Conservation (phyloP, 805 yeast genomes). For the Lipomyces kockii region DNA sequence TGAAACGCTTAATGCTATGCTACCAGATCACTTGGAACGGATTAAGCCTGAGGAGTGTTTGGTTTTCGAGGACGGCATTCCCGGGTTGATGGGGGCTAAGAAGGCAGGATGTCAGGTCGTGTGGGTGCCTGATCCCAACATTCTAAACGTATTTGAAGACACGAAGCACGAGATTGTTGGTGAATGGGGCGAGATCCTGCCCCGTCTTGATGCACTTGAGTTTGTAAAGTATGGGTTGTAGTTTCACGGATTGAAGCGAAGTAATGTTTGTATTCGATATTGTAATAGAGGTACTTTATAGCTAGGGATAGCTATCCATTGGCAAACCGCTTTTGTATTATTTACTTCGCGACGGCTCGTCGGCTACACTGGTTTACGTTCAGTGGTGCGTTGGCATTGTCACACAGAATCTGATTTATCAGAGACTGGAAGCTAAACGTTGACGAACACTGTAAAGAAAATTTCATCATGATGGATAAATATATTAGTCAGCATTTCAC, state of each 20-base stretch:
- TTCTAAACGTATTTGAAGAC: slow-evolving; percentile 58
- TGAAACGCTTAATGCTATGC: slow-evolving; percentile 62
- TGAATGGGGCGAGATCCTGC: slow-evolving; percentile 61
- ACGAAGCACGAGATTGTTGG: slow-evolving; percentile 55
- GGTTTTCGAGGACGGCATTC: slow-evolving; percentile 93
- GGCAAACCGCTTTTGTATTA: no score
- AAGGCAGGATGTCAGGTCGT: slow-evolving; percentile 85
- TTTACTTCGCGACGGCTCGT: not conserved
- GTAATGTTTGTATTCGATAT: not conserved
- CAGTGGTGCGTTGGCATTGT: no score
- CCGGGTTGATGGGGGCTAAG: slow-evolving; percentile 85
- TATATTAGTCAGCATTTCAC: not conserved
- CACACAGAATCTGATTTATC: not conserved
- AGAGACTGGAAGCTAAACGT: no score
- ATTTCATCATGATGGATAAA: not conserved
- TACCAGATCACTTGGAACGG: slow-evolving; percentile 49
- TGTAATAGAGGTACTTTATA: no score
- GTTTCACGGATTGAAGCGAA: not conserved
- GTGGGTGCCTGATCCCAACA: slow-evolving; percentile 91
- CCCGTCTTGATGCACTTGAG: slow-evolving; percentile 59
- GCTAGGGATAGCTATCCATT: not conserved
- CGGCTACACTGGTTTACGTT: not conserved
- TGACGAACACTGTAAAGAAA: no score
- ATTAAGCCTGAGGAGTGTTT: slow-evolving; percentile 79
- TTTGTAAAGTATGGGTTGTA: slow-evolving; percentile 28